phyloP scores from a whole-genome alignment of 768 basidiomycete species.

The Fomitopsis serialis region DNA sequence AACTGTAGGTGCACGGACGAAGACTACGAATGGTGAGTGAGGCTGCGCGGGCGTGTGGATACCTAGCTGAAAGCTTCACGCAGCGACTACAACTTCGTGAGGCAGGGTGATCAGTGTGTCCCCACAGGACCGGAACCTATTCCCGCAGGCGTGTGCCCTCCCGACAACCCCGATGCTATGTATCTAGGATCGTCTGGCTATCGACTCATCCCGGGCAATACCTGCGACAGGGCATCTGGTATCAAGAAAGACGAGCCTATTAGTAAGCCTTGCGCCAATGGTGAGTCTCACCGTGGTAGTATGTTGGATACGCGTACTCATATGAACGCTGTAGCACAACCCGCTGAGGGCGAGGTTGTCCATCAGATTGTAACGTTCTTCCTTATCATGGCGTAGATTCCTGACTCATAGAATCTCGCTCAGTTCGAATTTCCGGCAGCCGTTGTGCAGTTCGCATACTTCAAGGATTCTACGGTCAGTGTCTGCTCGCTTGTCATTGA shows the following conservation, averaged over 20 bases:
- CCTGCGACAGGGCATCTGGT: slow-evolving; percentile 60
- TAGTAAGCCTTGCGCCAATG: slow-evolving; percentile 74
- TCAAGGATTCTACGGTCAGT: slow-evolving; percentile 68
- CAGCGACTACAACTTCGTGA: slow-evolving; percentile 89
- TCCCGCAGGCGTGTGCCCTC: slow-evolving; percentile 63
- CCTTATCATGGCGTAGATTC: background rate
- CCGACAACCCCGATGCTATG: slow-evolving; percentile 43
- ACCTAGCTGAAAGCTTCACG: slow-evolving; percentile 1
- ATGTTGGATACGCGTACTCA: background rate
- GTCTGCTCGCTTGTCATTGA: background rate
- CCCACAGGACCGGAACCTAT: slow-evolving; percentile 86
- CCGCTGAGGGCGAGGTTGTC: slow-evolving; percentile 69
- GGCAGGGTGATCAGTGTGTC: slow-evolving; percentile 68
- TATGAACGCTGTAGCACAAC: slow-evolving; percentile 53
- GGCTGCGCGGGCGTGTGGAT: background rate
- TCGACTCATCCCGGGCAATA: slow-evolving; percentile 88
- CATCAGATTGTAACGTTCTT: slow-evolving; percentile 55
- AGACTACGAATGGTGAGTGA: slow-evolving; percentile 87
- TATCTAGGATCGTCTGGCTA: slow-evolving; percentile 92
- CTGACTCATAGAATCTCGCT: background rate
- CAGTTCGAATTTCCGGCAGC: slow-evolving; percentile 62
- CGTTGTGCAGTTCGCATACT: slow-evolving; percentile 80
- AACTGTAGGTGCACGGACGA: slow-evolving; percentile 77
- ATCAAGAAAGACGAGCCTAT: slow-evolving; percentile 62
- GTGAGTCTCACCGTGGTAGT: slow-evolving; percentile 28